phyloP scores from a whole-genome alignment of 768 basidiomycete species.

The Infundibulicybe gibba region DNA sequence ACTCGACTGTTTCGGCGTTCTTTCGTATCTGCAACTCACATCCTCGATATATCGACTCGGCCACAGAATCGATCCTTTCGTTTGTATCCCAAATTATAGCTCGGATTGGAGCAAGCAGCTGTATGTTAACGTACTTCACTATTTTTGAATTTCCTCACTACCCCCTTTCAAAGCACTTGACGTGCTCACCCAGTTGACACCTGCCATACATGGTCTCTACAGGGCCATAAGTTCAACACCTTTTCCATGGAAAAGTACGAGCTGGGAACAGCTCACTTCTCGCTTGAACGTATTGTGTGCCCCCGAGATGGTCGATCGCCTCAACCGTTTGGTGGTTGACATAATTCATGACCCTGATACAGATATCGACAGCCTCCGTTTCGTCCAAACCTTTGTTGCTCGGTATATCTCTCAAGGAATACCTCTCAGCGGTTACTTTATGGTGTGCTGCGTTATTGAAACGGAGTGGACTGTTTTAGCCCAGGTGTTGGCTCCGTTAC shows the following conservation, averaged over 20 bases:
- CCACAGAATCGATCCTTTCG: conserved; percentile 54
- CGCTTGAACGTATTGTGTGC: conserved; percentile 61
- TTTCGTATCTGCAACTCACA: conserved; percentile 60
- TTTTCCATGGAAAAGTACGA: conserved; percentile 66
- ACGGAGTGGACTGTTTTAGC: conserved; percentile 83
- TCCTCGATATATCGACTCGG: conserved; percentile 41
- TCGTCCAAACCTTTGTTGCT: conserved; percentile 65
- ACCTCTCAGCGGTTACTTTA: conserved; percentile 83
- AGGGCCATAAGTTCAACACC: conserved; percentile 79
- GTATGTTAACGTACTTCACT: conserved; percentile 34
- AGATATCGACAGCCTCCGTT: conserved; percentile 45
- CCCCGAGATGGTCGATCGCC: conserved; percentile 61
- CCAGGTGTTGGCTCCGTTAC: conserved; percentile 50
- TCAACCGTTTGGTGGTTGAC: conserved; percentile 68
- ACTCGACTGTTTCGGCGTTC: conserved; percentile 72
- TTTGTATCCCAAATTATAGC: conserved; percentile 59
- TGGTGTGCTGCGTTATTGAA: conserved; percentile 87
- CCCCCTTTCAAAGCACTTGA: conserved; percentile 47
- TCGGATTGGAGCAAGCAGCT: conserved; percentile 45
- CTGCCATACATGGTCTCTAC: conserved; percentile 83
- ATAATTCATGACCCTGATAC: conserved; percentile 54
- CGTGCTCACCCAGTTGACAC: conserved; percentile 71
- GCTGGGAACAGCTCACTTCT: conserved; percentile 58
- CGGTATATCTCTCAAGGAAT: conserved; percentile 74
- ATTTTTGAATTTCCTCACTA: conserved; percentile 2